phyloP scores from a whole-genome alignment of 371 early-diverging fungal genomes.

The Mucor velutinosus region DNA sequence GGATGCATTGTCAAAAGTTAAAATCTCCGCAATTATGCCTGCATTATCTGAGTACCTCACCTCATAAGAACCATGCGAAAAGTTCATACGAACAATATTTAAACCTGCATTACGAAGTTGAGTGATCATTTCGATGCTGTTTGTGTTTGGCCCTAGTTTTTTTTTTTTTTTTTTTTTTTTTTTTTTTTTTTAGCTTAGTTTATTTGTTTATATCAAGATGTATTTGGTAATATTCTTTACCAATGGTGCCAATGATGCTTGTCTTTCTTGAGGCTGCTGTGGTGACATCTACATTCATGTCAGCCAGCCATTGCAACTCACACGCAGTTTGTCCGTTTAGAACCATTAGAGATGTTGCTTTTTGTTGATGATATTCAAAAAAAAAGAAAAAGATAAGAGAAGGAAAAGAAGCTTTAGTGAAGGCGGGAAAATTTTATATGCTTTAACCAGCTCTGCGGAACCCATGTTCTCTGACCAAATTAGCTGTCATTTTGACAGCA shows the following conservation, averaged over 20 bases:
- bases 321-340: constrained; percentile 26
- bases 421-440: not conserved
- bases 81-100: constrained; percentile 94
- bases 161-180: no score
- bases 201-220: not conserved
- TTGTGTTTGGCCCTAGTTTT: constrained; percentile 76
- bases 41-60: constrained; percentile 23
- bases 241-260: constrained; percentile 56
- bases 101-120: constrained; percentile 92
- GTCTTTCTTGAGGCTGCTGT: constrained; percentile 71
- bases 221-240: not conserved
- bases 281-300: constrained; percentile 65
- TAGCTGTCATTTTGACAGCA: constrained; percentile 1
- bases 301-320: constrained; percentile 76
- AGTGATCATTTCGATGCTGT: constrained; percentile 81
- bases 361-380: not conserved
- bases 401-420: not conserved
- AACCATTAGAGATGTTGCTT: not conserved
- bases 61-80: constrained; percentile 95
- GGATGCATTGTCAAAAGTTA: not conserved
- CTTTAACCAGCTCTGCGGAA: not conserved
- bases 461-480: not conserved
- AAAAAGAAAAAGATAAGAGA: not conserved
- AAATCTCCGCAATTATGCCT: not conserved
- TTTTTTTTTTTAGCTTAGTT: not conserved